Evolutionary conservation across 140 eudicot genomes (phyloP), one percentile per base, ranked within the genome.

Genomic region (Flaveria floridana): DNA sequence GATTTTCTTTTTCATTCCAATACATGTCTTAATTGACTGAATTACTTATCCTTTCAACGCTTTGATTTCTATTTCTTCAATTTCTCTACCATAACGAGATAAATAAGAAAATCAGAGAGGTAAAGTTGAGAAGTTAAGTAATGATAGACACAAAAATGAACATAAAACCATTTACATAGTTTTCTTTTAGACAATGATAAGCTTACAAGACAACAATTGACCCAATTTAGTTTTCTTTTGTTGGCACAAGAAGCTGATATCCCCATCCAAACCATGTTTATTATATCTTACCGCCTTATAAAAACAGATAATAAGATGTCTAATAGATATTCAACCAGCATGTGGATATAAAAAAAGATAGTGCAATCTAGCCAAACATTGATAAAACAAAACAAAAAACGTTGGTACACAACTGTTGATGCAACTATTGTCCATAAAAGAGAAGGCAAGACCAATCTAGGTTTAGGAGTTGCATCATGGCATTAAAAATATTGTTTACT

Each of bases 21-120:
- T 84, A 80, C 97, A 88, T 65, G 99, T 90, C 84, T 94, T 97
- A 57, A 90, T 86, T 70, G 99, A 90, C 83, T 94, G 97, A 92
- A 94, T 90, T 44, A 90, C 78, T 79, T 94, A 96, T 78, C 99
- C 82, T 80, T 94, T 2, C 28, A 25, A 25, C 0, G 28, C 28
- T 97, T 78, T 97, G 23, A 21, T 21, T 21, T 21, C 23, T 21
- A 21, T 21, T 21, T 21, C 23, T 21, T 21, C 23, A 21, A 21
- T 21, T 21, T 21, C 23, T 21, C 23, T 90, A 62, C 75, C 74
- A 88, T 41, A 73, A 46, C 16, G 20, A 58, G 70, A 77, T 28
- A 77, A 65, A 55, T 6, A 78, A 69, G 37, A 81, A 75, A 13
- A 44, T 68, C 56, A 37, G 48, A 68, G 58, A 65, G 58, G 39